Base-by-base conservation (phyloP, 805 yeast species). In the Hanseniaspora opuntiae region DNA sequence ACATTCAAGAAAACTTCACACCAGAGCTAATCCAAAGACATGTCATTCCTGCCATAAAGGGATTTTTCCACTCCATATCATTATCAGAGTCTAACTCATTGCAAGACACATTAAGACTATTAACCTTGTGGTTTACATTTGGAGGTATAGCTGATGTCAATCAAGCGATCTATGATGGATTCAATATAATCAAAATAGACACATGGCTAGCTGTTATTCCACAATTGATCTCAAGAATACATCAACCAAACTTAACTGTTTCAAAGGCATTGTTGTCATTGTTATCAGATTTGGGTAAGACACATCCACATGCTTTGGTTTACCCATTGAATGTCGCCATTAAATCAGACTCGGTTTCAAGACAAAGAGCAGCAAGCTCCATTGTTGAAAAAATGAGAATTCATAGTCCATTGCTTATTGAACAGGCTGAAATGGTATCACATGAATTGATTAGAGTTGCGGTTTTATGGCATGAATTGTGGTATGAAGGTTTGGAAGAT, bases 401-500 rank as follows among this genome's bases (percentile, higher is more conserved):
- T 3, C 97, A 93, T 60, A 85, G 95, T 42, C 77, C 97, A 0
- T 69, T 72, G 0, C 71, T 93, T 56, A 96, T 93, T 28, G 88
- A 84, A 57, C 97, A 93, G 64, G 89, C 97, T 0, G 96, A 88
- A 60, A 66, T 89, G 53, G 97, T 93, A n/a, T 85, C 95, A 68
- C 82, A 81, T 59, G 98, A 93, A 63, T 76, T 93, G 54, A 89
- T 93, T 57, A 74, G 97, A 59, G 96, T 88, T 17, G 96, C 97
- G 1, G 96, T 90, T 3, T 68, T 93, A 56, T 89, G 98, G 97
- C 95, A 88, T 62, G 99, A 93, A 62, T 83, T 84, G 64, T 93
- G 99, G 98, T 89, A 88, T 60, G 97, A 90, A 68, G 97, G 95
- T 2, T 72, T 93, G 33, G 99, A 93, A 64, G 96, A 93, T 70